phyloP scores from a whole-genome alignment of 495 filamentous ascomycete genomes.

The Aspergillus homomorphus region DNA sequence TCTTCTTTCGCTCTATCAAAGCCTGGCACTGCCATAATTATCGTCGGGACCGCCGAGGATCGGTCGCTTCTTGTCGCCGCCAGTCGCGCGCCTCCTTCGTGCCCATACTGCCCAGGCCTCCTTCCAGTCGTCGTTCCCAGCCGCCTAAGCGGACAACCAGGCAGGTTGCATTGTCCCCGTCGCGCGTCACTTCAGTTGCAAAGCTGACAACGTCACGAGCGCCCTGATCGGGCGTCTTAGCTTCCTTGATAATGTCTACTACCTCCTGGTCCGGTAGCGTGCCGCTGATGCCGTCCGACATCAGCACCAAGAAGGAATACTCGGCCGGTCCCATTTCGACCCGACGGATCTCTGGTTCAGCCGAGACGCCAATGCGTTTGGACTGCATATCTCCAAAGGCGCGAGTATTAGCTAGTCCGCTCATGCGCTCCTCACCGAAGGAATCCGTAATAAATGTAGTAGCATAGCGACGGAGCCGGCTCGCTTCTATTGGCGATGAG shows the following conservation, averaged over 20 bases:
- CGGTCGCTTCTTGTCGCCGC: conserved; percentile 75
- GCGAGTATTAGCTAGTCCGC: conserved; percentile 88
- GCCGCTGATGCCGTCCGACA: conserved; percentile 84
- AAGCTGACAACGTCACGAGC: conserved; percentile 75
- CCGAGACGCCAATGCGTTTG: conserved; percentile 89
- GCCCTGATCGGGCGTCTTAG: conserved; percentile 82
- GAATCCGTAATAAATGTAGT: conserved; percentile 88
- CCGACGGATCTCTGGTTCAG: conserved; percentile 81
- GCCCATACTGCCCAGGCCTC: conserved; percentile 82
- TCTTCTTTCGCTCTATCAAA: neutral
- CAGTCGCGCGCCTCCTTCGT: conserved; percentile 88
- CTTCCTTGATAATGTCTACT: conserved; percentile 92
- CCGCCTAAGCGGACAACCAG: conserved; percentile 87
- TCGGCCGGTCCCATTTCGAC: conserved; percentile 75
- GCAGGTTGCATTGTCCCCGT: conserved; percentile 95
- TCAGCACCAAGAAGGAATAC: conserved; percentile 82
- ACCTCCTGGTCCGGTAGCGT: conserved; percentile 87
- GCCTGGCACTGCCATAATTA: conserved; percentile 23
- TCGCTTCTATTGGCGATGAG: conserved; percentile 76
- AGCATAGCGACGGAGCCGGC: conserved; percentile 79
- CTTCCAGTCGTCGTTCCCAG: conserved; percentile 89
- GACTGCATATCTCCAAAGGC: conserved; percentile 87
- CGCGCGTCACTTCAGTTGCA: conserved; percentile 75
- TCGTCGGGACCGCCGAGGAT: conserved; percentile 71
- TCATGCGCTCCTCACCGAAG: conserved; percentile 95